Evolutionary conservation across 2,329 filamentous ascomycete genomes (phyloP).

Genomic region (Chaetomium sp.): DNA sequence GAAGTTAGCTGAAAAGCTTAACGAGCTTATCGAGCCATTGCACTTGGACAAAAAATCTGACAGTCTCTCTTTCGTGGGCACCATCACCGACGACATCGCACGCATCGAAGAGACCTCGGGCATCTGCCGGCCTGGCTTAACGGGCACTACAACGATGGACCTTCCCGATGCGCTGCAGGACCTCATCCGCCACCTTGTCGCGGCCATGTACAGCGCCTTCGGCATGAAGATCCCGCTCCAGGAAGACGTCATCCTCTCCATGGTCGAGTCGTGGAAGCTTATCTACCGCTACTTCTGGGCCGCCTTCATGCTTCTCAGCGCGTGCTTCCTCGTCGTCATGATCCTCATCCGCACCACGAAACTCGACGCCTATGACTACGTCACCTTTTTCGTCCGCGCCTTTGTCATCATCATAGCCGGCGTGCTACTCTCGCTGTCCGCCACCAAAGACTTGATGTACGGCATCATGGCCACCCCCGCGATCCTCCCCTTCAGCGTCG

Average conservation of each 20-base stretch:
- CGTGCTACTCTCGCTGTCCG: constrained; percentile 8
- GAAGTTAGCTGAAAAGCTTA: constrained; percentile 1
- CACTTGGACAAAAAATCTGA: constrained; percentile 16
- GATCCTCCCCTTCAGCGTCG: constrained; percentile 12
- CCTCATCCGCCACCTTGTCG: not conserved
- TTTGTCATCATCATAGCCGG: constrained; percentile 2
- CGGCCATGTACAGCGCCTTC: constrained; percentile 14
- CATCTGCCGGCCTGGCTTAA: constrained; percentile 7
- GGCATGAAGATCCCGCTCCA: constrained; percentile 11
- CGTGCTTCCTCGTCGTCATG: constrained; percentile 14
- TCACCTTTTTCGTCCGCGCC: constrained; percentile 5
- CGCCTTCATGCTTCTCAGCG: constrained; percentile 11
- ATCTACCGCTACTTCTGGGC: constrained; percentile 19
- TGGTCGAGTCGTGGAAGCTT: constrained; percentile 19
- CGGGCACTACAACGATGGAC: not conserved
- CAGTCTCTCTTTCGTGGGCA: constrained; percentile 8
- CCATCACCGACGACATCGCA: constrained; percentile 3
- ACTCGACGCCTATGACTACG: constrained; percentile 12
- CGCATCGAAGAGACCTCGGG: constrained; percentile 6
- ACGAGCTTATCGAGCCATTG: constrained; percentile 2
- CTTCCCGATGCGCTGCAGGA: not conserved
- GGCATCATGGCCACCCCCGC: constrained; percentile 7
- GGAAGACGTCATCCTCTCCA: constrained; percentile 6
- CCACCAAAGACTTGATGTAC: constrained; percentile 10
- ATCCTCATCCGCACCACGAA: constrained; percentile 15